Percentiles rank a stretch among this genome's conserved stretches.
Conservation (phyloP, 2,329 filamentous ascomycete species). For the Pseudocercospora fijiensis region DNA sequence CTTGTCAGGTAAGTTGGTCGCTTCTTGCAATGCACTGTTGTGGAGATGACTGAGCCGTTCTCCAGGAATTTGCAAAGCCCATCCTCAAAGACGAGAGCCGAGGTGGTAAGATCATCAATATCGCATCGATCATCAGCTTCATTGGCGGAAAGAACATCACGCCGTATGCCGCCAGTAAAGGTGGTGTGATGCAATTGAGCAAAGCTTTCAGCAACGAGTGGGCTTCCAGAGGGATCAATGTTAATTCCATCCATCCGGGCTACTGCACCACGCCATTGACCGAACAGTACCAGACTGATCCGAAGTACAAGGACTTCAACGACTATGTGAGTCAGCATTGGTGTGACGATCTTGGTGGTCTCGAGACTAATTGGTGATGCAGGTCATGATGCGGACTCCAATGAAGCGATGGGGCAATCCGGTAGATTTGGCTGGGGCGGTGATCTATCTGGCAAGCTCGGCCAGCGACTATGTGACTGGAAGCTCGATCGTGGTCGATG, state of each 20-base stretch:
- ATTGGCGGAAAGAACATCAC: constrained; percentile 65
- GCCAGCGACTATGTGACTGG: constrained; percentile 77
- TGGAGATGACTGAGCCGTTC: no score
- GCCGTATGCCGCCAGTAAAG: constrained; percentile 81
- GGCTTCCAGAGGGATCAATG: constrained; percentile 70
- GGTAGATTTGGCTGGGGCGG: constrained; percentile 80
- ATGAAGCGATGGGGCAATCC: constrained; percentile 78
- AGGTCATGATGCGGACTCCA: constrained; percentile 66
- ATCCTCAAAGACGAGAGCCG: constrained; percentile 23
- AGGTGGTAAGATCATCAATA: constrained; percentile 33
- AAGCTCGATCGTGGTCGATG: constrained; percentile 78
- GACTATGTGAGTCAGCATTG: constrained; percentile 59
- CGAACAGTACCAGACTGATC: constrained; percentile 28
- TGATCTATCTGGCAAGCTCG: constrained; percentile 72
- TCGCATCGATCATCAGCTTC: constrained; percentile 29
- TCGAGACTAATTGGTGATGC: neutral
- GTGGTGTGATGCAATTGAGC: constrained; percentile 77
- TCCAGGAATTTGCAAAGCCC: constrained; percentile 27
- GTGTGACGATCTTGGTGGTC: neutral
- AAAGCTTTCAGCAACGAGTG: constrained; percentile 85
- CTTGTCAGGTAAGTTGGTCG: constrained; percentile 19
- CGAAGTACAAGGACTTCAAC: constrained; percentile 49
- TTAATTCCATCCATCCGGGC: constrained; percentile 83
- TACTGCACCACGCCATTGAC: constrained; percentile 30
- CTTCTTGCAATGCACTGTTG: neutral